These are phyloP conservation scores for Solanum pennellii DNA, from an alignment of 257 asterid genomes.

Conservation along the genomic window DNA sequence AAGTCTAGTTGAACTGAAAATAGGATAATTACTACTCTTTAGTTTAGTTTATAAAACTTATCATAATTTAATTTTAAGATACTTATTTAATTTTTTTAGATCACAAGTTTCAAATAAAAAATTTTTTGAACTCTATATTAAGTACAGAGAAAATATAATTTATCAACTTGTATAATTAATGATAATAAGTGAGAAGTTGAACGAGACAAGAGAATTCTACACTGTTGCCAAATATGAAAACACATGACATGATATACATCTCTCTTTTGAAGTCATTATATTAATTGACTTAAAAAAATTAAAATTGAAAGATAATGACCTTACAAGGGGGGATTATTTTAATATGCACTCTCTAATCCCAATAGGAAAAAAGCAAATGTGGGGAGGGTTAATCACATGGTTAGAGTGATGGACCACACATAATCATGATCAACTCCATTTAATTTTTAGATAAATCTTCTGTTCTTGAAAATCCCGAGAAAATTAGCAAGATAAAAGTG, in stretches of 20 bases:
- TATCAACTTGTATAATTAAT: not conserved
- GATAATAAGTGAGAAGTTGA: not conserved
- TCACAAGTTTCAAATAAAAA: too few relatives aligned
- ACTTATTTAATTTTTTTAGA: too few relatives aligned
- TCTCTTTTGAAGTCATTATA: not conserved
- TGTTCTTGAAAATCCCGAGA: conserved; percentile 35
- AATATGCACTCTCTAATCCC: not conserved
- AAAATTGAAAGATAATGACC: conserved; percentile 8
- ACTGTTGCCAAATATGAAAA: not conserved
- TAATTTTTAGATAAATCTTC: not conserved
- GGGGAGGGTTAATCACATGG: conserved; percentile 13
- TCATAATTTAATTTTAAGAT: too few relatives aligned
- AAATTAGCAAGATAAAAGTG: conserved; percentile 1
- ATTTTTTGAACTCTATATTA: too few relatives aligned
- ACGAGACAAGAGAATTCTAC: not conserved
- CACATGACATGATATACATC: not conserved
- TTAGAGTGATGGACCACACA: conserved; percentile 12
- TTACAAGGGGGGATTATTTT: not conserved
- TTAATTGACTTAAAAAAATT: not conserved
- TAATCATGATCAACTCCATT: conserved; percentile 25
- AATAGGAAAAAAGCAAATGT: not conserved
- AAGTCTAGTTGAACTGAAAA: not conserved
- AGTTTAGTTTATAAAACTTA: too few relatives aligned
- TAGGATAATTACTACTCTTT: not conserved
- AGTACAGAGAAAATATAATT: not conserved